Evolutionary conservation across 2,329 filamentous ascomycete species (phyloP).

Genomic region (Xylariaceae sp.): DNA sequence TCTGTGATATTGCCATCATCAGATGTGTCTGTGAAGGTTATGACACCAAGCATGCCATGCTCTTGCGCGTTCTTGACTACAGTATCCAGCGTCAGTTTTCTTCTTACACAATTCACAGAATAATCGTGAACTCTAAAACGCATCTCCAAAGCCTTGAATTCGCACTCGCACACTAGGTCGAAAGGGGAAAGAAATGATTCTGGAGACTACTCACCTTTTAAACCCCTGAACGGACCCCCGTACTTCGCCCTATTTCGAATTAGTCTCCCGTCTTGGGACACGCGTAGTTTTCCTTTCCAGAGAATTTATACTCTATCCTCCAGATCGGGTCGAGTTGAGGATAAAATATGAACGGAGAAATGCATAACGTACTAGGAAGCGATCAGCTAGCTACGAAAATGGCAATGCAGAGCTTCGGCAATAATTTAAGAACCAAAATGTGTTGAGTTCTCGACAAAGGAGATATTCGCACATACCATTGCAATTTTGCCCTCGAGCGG

Average conservation of each 20-base stretch:
- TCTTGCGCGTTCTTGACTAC: constrained; percentile 77
- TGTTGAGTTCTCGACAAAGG: background rate
- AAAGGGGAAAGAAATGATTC: too few species aligned
- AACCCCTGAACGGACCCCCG: constrained; percentile 74
- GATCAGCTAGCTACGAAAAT: background rate
- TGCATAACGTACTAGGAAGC: background rate
- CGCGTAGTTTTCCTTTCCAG: background rate
- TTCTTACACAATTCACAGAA: too few species aligned
- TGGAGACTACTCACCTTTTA: constrained; percentile 52
- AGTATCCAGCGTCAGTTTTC: too few species aligned
- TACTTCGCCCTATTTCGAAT: constrained; percentile 59
- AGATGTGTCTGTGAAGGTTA: constrained; percentile 75
- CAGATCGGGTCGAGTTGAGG: background rate
- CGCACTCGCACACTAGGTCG: too few species aligned
- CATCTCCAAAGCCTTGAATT: too few species aligned
- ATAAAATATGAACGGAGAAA: background rate
- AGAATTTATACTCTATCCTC: background rate
- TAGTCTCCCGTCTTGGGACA: background rate
- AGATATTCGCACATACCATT: constrained; percentile 39
- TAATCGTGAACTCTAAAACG: too few species aligned
- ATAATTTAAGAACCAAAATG: background rate
- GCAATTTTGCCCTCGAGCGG: constrained; percentile 77
- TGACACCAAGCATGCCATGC: constrained; percentile 70
- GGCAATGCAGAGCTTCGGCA: background rate
- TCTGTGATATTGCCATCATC: constrained; percentile 76